phyloP scores from a whole-genome alignment of 495 filamentous ascomycete genomes.

The Penicillium pulvis region DNA sequence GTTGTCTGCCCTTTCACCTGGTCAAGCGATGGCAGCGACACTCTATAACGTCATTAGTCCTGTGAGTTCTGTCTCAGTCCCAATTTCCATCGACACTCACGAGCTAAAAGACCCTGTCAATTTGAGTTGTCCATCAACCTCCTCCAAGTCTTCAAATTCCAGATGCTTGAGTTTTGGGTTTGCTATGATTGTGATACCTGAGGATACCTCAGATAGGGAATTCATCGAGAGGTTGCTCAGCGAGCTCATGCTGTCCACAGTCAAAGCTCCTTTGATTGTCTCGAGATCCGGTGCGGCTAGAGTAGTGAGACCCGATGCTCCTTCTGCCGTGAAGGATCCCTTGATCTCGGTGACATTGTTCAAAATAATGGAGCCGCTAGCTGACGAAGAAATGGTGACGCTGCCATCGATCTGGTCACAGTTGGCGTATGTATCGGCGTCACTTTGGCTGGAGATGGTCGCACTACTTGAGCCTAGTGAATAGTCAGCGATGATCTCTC shows the following conservation, averaged over 20 bases:
- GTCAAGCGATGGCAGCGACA: slow-evolving; percentile 31
- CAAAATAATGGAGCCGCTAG: slow-evolving; percentile 28
- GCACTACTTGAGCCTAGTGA: slow-evolving; percentile 26
- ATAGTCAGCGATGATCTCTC: not conserved
- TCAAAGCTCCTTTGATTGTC: slow-evolving; percentile 25
- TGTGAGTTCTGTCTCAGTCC: no score
- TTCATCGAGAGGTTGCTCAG: slow-evolving; percentile 21
- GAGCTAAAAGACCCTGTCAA: slow-evolving; percentile 30
- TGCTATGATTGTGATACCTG: slow-evolving; percentile 24
- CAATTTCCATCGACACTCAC: slow-evolving; percentile 16
- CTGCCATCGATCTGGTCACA: slow-evolving; percentile 32
- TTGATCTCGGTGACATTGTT: slow-evolving; percentile 29
- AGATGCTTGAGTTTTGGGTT: slow-evolving; percentile 28
- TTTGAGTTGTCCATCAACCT: slow-evolving; percentile 27
- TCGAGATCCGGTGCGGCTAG: slow-evolving; percentile 28
- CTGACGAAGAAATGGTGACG: slow-evolving; percentile 28
- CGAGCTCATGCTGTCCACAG: slow-evolving; percentile 23
- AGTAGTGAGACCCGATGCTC: slow-evolving; percentile 18
- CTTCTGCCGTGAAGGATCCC: slow-evolving; percentile 26
- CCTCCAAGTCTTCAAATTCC: slow-evolving; percentile 26
- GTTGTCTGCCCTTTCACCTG: slow-evolving; percentile 27
- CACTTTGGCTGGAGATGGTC: slow-evolving; percentile 32
- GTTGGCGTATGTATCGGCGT: slow-evolving; percentile 25
- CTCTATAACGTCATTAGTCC: slow-evolving; percentile 10
- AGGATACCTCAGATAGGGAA: slow-evolving; percentile 17